Conservation (phyloP, 192 early-diverging fungal genomes). For the Coemansia sp. region DNA sequence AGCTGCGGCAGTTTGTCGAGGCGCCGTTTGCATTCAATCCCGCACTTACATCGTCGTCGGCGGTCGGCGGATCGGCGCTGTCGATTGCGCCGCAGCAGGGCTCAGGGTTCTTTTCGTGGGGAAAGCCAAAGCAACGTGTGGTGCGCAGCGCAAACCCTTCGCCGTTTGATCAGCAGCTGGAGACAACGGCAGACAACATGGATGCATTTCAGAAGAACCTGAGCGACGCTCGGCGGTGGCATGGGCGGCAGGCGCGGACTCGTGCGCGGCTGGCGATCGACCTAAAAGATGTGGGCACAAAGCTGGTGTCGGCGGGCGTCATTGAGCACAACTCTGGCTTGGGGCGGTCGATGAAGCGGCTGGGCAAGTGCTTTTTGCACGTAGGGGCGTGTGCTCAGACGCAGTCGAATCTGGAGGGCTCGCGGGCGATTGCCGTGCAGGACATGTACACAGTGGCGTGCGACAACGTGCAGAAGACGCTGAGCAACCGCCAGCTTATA, state of each 20-base stretch:
- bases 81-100: constrained; percentile 27
- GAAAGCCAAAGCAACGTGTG: constrained; percentile 18
- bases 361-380: constrained; percentile 47
- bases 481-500: constrained; percentile 49
- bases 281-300: constrained; percentile 37
- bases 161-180: constrained; percentile 44
- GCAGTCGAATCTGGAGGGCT: constrained; percentile 51
- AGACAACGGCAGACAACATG: constrained; percentile 31
- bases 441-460: constrained; percentile 34
- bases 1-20: constrained; percentile 58
- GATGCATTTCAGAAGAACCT: constrained; percentile 41
- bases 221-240: constrained; percentile 37
- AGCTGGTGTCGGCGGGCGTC: constrained; percentile 41
- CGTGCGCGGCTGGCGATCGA: constrained; percentile 36
- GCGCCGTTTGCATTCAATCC: constrained; percentile 56
- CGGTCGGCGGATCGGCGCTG: constrained; percentile 17
- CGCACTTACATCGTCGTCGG: constrained; percentile 23
- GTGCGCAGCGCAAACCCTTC: constrained; percentile 28
- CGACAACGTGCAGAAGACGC: constrained; percentile 45
- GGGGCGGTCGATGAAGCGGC: constrained; percentile 40
- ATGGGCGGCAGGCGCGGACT: constrained; percentile 48
- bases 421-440: constrained; percentile 42
- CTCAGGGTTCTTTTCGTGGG: constrained; percentile 46
- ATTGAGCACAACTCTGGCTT: constrained; percentile 38
- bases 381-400: constrained; percentile 29